Evolutionary conservation across 1,284 basidiomycete genomes (phyloP).

Genomic region (Austroboletus novae-zelandiae): DNA sequence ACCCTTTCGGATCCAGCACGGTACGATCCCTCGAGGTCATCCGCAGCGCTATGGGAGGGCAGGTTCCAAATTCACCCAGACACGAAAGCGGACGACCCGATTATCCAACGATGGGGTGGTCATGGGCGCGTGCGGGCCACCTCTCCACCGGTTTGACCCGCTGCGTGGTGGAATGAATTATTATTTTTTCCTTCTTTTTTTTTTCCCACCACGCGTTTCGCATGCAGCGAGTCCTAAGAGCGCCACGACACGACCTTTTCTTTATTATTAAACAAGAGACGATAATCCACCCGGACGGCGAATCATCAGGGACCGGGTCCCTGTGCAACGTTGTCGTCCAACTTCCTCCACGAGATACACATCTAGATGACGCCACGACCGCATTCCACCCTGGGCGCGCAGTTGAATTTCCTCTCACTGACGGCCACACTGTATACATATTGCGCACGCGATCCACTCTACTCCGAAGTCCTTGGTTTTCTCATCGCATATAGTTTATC

Average conservation of each 20-base stretch:
- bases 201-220: not conserved
- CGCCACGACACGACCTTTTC: slow-evolving; percentile 1
- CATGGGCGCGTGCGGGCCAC: slow-evolving; percentile 12
- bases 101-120: slow-evolving; percentile 40
- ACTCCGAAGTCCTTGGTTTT: not conserved
- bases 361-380: not conserved
- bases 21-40: slow-evolving; percentile 74
- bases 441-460: not conserved
- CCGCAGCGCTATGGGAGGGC: slow-evolving; percentile 78
- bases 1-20: slow-evolving; percentile 74
- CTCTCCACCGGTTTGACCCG: slow-evolving; percentile 18
- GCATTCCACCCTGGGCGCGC: not conserved
- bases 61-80: slow-evolving; percentile 86
- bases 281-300: slow-evolving; percentile 5
- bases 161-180: not conserved
- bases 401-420: not conserved
- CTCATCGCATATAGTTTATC: slow-evolving; percentile 24
- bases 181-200: too few species aligned
- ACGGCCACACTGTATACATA: not conserved
- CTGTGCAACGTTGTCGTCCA: slow-evolving; percentile 7
- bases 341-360: not conserved
- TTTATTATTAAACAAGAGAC: slow-evolving; percentile 9
- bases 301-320: slow-evolving; percentile 4
- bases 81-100: slow-evolving; percentile 54
- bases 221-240: slow-evolving; percentile 4